Evolutionary conservation across 768 basidiomycete species (phyloP), one percentile per base, ranked within the genome.

Genomic region (Trametes maxima): DNA sequence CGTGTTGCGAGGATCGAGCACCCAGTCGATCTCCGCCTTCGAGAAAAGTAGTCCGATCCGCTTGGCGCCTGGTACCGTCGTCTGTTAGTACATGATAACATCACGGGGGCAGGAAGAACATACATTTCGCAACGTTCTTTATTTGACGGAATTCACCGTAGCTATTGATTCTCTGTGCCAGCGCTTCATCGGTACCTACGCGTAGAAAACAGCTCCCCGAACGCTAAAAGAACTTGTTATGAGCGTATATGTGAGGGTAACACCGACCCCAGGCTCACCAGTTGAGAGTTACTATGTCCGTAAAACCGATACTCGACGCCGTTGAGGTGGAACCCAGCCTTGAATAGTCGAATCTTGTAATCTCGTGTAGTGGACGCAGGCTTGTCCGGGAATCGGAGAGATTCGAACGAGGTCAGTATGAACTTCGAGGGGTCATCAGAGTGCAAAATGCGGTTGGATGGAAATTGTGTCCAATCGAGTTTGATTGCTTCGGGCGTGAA

Each of bases 241-340:
- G 17, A 40, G 39, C 39, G 3, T 17, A 57, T 19, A 6, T 22
- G 6, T 25, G 16, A 22, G 24, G 46, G 55, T 51, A 45, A 25
- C 43, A 12, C 25, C 44, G 2, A 12, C 12, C 33, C n/a, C 25
- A 21, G 7, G 72, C 77, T 12, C 62, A 86, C 86, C 68, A 88
- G 66, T 63, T 89, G 87, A 61, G 85, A 88, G 67, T 88, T 87
- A 43, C 87, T 87, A 59, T 89, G 87, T 57, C 85, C 84, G 60
- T 87, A 88, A 68, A 88, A 89, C 2, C 87, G 82, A 69, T 88
- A 87, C 63, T 87, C 83, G 0, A 79, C 70, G 0, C 76, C 78
- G 62, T 89, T 88, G 65, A 87, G 65, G 65, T 80, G 81, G 1
- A 89, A 59, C 0, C 87, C 87, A 0, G 75, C 73, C 60, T 79